phyloP scores from a whole-genome alignment of 805 yeast species.

The Candida taoyuanica region DNA sequence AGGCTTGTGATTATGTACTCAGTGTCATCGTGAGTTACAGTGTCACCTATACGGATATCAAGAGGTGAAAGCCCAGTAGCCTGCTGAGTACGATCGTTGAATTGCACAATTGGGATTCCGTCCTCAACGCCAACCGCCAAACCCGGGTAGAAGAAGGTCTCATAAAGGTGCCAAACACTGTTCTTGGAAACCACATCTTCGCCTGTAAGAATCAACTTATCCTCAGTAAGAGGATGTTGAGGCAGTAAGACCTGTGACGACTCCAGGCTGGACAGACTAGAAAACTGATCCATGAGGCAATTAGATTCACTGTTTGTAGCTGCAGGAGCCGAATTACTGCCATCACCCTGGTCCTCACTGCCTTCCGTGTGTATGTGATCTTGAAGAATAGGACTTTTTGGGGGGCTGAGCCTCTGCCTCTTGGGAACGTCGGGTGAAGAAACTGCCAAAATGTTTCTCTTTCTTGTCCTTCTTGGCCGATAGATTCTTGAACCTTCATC shows the following conservation, averaged over 20 bases:
- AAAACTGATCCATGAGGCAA: not conserved
- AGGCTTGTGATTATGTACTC: conserved; percentile 46
- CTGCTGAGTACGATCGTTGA: conserved; percentile 34
- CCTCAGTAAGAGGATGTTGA: conserved; percentile 2
- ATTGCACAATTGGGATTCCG: conserved; percentile 32
- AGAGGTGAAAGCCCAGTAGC: conserved; percentile 33
- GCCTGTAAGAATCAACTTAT: conserved; percentile 19
- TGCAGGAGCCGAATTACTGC: not conserved
- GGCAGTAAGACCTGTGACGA: conserved; percentile 2
- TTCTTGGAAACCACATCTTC: conserved; percentile 28
- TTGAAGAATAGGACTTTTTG: too few relatives aligned
- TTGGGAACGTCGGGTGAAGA: conserved; percentile 1
- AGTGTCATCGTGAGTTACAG: conserved; percentile 33
- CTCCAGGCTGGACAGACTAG: conserved; percentile 4
- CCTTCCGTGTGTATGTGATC: too few relatives aligned
- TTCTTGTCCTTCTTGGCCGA: conserved; percentile 5
- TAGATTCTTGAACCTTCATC: conserved; percentile 3
- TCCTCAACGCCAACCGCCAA: conserved; percentile 29
- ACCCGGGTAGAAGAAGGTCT: conserved; percentile 50
- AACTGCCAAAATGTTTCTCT: not conserved
- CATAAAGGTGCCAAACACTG: conserved; percentile 52
- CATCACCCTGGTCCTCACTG: not conserved
- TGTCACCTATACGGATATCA: conserved; percentile 56
- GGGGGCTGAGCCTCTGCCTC: not conserved
- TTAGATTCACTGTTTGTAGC: not conserved